Evolutionary conservation across 179 eudicot genomes (phyloP), one percentile per base, ranked within the genome.

Genomic region (Patellifolia procumbens): DNA sequence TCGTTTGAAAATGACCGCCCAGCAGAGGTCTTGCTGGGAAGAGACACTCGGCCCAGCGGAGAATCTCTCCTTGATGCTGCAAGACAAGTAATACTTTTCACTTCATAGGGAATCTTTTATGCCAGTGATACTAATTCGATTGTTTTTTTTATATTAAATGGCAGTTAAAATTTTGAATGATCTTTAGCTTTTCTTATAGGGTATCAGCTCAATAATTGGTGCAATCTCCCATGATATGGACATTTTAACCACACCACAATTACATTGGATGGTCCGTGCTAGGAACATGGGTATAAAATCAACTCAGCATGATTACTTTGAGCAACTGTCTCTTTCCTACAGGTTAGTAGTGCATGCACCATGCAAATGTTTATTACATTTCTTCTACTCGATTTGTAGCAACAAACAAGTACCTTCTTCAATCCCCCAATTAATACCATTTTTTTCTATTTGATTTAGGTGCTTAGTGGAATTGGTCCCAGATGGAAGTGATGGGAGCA

Each of bases 201-300:
- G 99, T 77, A 86, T 95, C 74, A 80, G 70, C 68, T 89, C 98
- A 53, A 77, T 95, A 72, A 74, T 84, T 53, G 90, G 96, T 73
- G 91, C 92, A 65, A 81, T 80, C 84, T 86, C 81, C 58, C 85
- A 81, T 79, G 94, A 93, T 83, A 85, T 91, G 92, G 99, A 97
- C 73, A 81, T 93, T 73, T 71, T 95, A 35, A 93, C 99, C 52
- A 90, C 99, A 65, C 99, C 99, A 26, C 98, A 91, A 78, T 84
- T 95, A 72, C 99, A 95, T 78, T 95, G 99, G 99, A 95, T 93
- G 97, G 99, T 95, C 71, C 99, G 98, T 82, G 91, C 89, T 26
- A 88, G 86, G 81, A 95, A 95, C 79, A 86, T 87, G 82, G 97
- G 91, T 74, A 53, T 81, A 62, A 88, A 88, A 76, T 87, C 94